Percentiles rank a stretch among this genome's conserved stretches.
Evolutionary conservation across 495 filamentous ascomycete species (phyloP).

Genomic region (Podospora comata): DNA sequence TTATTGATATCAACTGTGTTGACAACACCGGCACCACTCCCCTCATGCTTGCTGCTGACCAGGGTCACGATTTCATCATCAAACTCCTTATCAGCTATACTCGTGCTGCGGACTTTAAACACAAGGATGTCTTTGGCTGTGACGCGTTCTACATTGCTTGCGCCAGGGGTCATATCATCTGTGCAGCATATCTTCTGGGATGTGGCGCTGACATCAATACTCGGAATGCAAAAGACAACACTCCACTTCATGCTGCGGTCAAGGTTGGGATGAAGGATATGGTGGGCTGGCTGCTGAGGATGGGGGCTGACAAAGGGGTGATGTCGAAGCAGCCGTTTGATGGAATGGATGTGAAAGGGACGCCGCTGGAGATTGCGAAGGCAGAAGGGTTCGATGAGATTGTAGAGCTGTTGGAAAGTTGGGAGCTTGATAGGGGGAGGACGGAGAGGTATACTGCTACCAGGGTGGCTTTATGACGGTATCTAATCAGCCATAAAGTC

Average conservation of each 20-base stretch:
- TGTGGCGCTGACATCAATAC: slow-evolving; percentile 16
- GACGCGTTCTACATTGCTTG: slow-evolving; percentile 20
- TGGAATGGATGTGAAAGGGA: slow-evolving; percentile 12
- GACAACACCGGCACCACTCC: slow-evolving; percentile 8
- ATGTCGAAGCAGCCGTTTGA: slow-evolving; percentile 6
- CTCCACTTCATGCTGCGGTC: slow-evolving; percentile 19
- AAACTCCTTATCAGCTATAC: slow-evolving; percentile 3
- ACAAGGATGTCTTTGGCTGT: background rate
- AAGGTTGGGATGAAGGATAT: slow-evolving; percentile 14
- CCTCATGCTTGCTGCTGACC: slow-evolving; percentile 13
- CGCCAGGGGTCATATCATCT: slow-evolving; percentile 10
- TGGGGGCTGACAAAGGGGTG: slow-evolving; percentile 15
- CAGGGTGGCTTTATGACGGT: background rate
- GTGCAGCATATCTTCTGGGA: slow-evolving; percentile 13
- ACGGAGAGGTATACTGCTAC: background rate
- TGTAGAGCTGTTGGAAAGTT: background rate
- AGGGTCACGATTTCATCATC: slow-evolving; percentile 13
- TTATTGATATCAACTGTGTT: slow-evolving; percentile 7
- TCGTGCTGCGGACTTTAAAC: background rate
- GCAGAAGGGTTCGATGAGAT: background rate
- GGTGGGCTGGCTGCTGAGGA: slow-evolving; percentile 20
- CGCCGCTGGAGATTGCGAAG: slow-evolving; percentile 18
- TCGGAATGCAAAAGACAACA: slow-evolving; percentile 10
- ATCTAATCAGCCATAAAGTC: too few species aligned
- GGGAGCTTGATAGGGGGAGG: background rate